Percentiles rank a stretch among this genome's conserved stretches.
Evolutionary conservation across 495 filamentous ascomycete genomes (phyloP).

Genomic region (Astrothelium macrocarpum): DNA sequence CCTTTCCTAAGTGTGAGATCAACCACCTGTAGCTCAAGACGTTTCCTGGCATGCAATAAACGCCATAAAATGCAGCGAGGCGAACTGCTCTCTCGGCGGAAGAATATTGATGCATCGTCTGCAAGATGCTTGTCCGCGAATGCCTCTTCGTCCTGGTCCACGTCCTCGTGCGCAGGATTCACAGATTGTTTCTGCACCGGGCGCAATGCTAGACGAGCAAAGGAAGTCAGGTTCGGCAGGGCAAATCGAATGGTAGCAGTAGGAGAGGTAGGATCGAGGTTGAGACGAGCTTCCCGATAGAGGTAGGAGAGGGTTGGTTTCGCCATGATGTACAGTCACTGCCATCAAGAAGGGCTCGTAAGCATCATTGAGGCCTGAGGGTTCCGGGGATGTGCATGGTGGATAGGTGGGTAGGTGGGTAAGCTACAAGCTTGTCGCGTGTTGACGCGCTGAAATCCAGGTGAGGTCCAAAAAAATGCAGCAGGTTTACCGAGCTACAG

Average conservation of each 20-base stretch:
- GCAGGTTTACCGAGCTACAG: not conserved
- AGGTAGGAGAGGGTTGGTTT: conserved; percentile 30
- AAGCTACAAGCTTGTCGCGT: conserved; percentile 4
- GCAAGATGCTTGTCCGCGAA: conserved; percentile 66
- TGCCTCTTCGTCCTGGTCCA: conserved; percentile 60
- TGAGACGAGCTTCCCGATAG: conserved; percentile 80
- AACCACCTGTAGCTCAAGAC: conserved; percentile 71
- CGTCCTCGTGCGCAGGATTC: conserved; percentile 33
- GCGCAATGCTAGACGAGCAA: conserved; percentile 25
- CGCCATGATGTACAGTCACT: conserved; percentile 21
- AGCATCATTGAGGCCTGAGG: not conserved
- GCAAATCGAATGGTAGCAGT: conserved; percentile 63
- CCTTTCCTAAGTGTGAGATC: conserved; percentile 66
- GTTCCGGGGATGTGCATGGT: not conserved
- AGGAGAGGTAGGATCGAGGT: conserved; percentile 62
- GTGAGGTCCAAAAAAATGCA: not conserved
- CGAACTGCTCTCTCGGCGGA: conserved; percentile 60
- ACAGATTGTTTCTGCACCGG: conserved; percentile 27
- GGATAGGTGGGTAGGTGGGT: not conserved
- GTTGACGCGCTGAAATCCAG: not conserved
- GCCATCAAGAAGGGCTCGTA: not conserved
- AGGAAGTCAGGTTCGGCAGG: conserved; percentile 46
- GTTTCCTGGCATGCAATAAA: conserved; percentile 66
- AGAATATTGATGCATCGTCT: conserved; percentile 72
- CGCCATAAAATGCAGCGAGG: conserved; percentile 87